Conservation (phyloP, 2,329 filamentous ascomycete species). For the Simplicillium sp. region DNA sequence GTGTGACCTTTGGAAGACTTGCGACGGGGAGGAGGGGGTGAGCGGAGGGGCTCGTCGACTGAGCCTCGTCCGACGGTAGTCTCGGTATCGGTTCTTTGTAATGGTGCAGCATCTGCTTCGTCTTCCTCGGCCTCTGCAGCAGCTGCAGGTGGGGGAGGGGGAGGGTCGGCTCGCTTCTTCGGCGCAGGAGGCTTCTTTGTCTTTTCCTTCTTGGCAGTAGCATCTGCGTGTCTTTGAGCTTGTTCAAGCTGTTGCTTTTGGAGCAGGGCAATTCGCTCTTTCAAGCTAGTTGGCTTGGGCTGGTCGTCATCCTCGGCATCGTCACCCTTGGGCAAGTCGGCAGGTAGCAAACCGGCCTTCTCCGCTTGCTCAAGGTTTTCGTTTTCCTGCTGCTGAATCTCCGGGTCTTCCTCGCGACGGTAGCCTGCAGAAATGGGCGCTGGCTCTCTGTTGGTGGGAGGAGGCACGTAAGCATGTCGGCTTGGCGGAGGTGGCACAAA, state of each 20-base stretch:
- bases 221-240: constrained; percentile 71
- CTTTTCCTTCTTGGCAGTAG: constrained; percentile 75
- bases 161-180: constrained; percentile 44
- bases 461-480: constrained; percentile 81
- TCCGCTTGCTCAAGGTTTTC: constrained; percentile 60
- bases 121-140: constrained; percentile 18
- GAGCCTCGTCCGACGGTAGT: constrained; percentile 40
- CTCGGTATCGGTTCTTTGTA: constrained; percentile 37
- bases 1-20: constrained; percentile 39
- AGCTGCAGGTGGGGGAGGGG: constrained; percentile 20
- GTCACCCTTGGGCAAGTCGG: constrained; percentile 22
- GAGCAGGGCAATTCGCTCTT: constrained; percentile 87
- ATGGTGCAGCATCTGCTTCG: constrained; percentile 17
- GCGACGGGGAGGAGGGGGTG: constrained; percentile 36
- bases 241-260: constrained; percentile 93
- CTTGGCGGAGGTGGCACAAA: constrained; percentile 94
- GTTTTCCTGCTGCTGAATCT: constrained; percentile 54
- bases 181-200: constrained; percentile 56
- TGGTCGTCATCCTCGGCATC: constrained; percentile 60
- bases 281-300: constrained; percentile 86
- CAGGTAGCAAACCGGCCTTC: constrained; percentile 50
- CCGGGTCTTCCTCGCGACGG: constrained; percentile 77
- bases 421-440: constrained; percentile 59
- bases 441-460: constrained; percentile 54
- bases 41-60: constrained; percentile 32